A percentile compares a stretch with the other conserved stretches of the same genome.
phyloP scores from a whole-genome alignment of 1,139 yeast species.

The Petasospora fabianii region DNA sequence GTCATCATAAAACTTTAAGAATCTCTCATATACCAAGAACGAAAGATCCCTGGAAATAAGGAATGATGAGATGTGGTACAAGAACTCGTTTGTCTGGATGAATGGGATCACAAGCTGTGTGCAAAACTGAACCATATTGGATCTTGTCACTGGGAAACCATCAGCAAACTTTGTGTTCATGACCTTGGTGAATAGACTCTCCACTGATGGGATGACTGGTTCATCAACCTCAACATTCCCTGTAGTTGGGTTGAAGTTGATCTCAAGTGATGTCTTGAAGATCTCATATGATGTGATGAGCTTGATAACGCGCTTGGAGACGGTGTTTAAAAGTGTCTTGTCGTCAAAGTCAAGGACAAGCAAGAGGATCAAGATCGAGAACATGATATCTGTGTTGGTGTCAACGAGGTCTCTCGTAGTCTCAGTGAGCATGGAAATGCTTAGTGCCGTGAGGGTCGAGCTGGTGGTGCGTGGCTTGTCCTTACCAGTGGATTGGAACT shows the following conservation, averaged over 20 bases:
- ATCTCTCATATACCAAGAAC: conserved; percentile 14
- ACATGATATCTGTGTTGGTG: conserved; percentile 27
- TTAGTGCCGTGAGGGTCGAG: conserved; percentile 18
- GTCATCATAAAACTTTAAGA: conserved; percentile 14
- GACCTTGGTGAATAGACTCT: conserved; percentile 16
- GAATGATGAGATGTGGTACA: conserved; percentile 24
- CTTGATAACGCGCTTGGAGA: conserved; percentile 18
- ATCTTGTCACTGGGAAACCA: conserved; percentile 24
- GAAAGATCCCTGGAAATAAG: conserved; percentile 20
- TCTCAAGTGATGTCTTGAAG: conserved; percentile 13
- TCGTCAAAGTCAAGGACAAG: conserved; percentile 31
- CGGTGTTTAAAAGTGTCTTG: conserved; percentile 16
- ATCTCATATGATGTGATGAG: conserved; percentile 20
- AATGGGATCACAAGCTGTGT: conserved; percentile 15
- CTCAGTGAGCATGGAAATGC: conserved; percentile 20
- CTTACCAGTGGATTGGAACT: conserved; percentile 7
- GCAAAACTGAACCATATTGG: conserved; percentile 24
- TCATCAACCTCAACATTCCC: conserved; percentile 23
- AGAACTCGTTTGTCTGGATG: conserved; percentile 24
- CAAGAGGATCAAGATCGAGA: conserved; percentile 34
- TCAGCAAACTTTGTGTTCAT: conserved; percentile 11
- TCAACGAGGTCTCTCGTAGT: conserved; percentile 25
- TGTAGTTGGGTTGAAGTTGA: conserved; percentile 14
- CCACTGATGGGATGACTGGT: conserved; percentile 9
- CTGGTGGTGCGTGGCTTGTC: conserved; percentile 3